Base-by-base conservation (phyloP, 1,284 basidiomycete species). In the Abortiporus biennis region DNA sequence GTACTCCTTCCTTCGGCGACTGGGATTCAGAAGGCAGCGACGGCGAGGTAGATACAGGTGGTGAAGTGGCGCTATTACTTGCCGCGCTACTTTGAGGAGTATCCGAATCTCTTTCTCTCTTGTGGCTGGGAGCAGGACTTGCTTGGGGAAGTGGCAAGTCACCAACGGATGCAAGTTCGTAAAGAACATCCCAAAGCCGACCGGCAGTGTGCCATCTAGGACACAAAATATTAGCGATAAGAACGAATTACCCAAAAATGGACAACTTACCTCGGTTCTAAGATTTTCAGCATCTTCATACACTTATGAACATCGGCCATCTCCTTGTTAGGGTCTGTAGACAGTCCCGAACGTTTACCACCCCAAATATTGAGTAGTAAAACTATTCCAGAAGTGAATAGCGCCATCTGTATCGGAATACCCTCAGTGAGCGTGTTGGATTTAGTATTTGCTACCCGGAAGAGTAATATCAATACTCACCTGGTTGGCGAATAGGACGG, bases 351-450 rank as follows among this genome's bases (percentile, higher is more conserved):
- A 38, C 74, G 69, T 54, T 76, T 80, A 13, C 77, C 78, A 12
- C 80, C 79, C 76, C 86, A 90, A 15, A 88, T 79, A 49, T 78
- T 83, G 48, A 90, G 66, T 39, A 90, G 62, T 3, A 89, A 66
- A 15, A 88, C 77, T 42, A 86, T 73, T 0, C 74, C 80, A 0
- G 81, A 70, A 0, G 79, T 80, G 57, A 84, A 85, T 1, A 76
- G 67, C 15, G 70, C 52, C 44, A 68, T 61, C 63, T 68, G 47
- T 4, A 36, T 15, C 4, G 17, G 5, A 38, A 12, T 5, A 15
- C 36, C 12, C 5, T 15, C 19, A 32, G 5, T 13, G 12, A 6
- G 31, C 6, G 4, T 6, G 31, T 15, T 4, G 12, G 15, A 17
- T 5, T 13, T 4, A 13, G 19, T n/a, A 13, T 13, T 5, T 32